Evolutionary conservation across 2,329 filamentous ascomycete species (phyloP), one percentile per base, ranked within the genome.

Genomic region (Fusarium hostae): DNA sequence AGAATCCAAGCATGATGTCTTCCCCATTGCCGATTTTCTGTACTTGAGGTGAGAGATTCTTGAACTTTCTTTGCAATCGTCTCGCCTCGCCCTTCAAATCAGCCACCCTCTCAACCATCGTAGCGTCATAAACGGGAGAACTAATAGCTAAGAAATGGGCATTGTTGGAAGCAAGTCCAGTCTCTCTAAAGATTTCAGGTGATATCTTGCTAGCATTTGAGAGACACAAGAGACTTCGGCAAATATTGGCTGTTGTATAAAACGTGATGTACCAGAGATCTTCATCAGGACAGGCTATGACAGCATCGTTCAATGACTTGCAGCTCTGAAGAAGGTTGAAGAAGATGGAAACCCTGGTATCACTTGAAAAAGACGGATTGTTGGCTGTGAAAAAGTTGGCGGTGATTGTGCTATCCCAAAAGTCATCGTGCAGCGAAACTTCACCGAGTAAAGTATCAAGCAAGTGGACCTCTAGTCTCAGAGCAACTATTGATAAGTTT

Each of bases 151-250:
- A 13, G 22, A 66, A 44, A 7, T 11, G 26, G 8, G 16, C 16
- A 24, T 12, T 37, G 16, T 5, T 26, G 3, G 35, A 18, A 26
- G 24, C 13, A n/a, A 47, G 4, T 1, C 44, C 52, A 7, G 26
- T 39, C 6, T 26, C 43, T 15, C 32, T 34, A 2, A 64, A 66
- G 1, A 66, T 51, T 3, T 66, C 63, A 0, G 30, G 30, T 13
- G 43, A 65, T 24, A 66, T 66, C 10, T 66, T 66, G 1, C 63
- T 44, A 9, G 61, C 51, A n/a, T 66, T 66, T 15, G 63, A 66
- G 3, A 66, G 51, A 3, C 61, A 66, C 3, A 34, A 59, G 11
- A 66, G 37, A 15, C 59, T 66, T n/a, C 61, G 47, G 15, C 63
- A 66, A 20, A 66, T 48, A 24, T 66, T 66, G 9, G 61, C 30